Evolutionary conservation across 306 rosid species (phyloP).

Genomic region (Rosa lucieae): DNA sequence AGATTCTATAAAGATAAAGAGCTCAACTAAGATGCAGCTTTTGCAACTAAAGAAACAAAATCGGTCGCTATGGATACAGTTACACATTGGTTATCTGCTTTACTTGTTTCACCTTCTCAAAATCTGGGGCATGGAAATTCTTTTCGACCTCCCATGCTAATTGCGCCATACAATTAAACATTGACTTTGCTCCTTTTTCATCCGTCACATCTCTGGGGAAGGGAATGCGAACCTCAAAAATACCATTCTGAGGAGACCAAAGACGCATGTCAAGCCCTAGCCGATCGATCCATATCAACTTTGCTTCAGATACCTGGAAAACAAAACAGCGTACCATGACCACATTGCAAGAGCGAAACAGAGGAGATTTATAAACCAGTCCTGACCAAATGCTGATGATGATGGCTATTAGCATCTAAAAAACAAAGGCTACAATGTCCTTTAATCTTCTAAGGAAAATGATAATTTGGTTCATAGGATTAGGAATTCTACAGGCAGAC

Average conservation of each 20-base stretch:
- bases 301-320: constrained; percentile 76
- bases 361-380: background rate
- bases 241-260: constrained; percentile 53
- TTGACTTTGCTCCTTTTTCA: constrained; percentile 85
- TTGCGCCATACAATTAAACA: constrained; percentile 90
- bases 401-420: background rate
- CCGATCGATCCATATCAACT: constrained; percentile 89
- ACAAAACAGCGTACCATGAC: background rate
- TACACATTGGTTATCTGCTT: constrained; percentile 43
- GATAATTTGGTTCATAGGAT: background rate
- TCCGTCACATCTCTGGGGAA: constrained; percentile 81
- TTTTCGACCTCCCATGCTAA: constrained; percentile 95
- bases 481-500: background rate
- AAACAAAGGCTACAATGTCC: background rate
- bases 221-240: constrained; percentile 78
- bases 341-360: background rate
- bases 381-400: background rate
- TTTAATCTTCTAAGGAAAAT: background rate
- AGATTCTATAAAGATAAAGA: background rate
- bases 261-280: constrained; percentile 81
- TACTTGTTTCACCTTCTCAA: constrained; percentile 66
- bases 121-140: constrained; percentile 58
- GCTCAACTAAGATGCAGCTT: constrained; percentile 1
- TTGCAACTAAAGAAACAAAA: background rate
- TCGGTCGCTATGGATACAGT: background rate